Base-by-base conservation (phyloP, 768 basidiomycete species). In the Tephrocybe rancida region DNA sequence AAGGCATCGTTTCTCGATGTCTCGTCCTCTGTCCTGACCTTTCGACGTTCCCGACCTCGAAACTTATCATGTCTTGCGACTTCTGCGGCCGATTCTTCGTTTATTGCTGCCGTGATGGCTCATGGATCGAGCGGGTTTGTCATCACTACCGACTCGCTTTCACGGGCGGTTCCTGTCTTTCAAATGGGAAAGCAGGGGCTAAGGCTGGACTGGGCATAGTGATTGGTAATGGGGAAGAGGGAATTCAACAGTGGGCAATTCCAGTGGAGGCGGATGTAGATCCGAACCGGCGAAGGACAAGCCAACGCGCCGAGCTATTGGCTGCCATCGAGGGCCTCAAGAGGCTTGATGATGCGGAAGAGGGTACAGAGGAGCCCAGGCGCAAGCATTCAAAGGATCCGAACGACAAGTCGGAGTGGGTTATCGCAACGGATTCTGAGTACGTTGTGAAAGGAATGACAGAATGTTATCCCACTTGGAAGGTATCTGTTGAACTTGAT, bases 361-460 rank as follows among this genome's bases (percentile, higher is more conserved):
- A 25, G 13, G 30, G 10, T 14, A 37, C 34, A 5, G 46, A 48
- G 32, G 46, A 22, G 21, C 21, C 26, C n/a, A n/a, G n/a, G n/a
- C n/a, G n/a, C n/a, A n/a, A n/a, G n/a, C n/a, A 47, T 11, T 47
- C 30, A 18, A 21, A 47, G 11, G 32, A 47, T 3, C 1, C 3
- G 11, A 18, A 34, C 14, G 13, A 6, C n/a, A 11, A n/a, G 7
- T 18, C 44, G 21, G 37, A 48, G 34, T 57, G 53, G 50, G 57
- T 68, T 39, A 54, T 73, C 54, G 63, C 65, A 9, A 64, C 67
- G 4, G 70, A 73, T 55, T 72, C 70, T 1, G 70, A 71, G 50
- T 72, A 72, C 38, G 69, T 73, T 16, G 65, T 68, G 29, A 64
- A 61, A 35, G 72, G 69, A 3, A 69, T 72, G 44, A 70, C 71